Percentiles rank a stretch among this genome's conserved stretches.
phyloP scores from a whole-genome alignment of 2,329 filamentous ascomycete species.

The Trichoderma breve region DNA sequence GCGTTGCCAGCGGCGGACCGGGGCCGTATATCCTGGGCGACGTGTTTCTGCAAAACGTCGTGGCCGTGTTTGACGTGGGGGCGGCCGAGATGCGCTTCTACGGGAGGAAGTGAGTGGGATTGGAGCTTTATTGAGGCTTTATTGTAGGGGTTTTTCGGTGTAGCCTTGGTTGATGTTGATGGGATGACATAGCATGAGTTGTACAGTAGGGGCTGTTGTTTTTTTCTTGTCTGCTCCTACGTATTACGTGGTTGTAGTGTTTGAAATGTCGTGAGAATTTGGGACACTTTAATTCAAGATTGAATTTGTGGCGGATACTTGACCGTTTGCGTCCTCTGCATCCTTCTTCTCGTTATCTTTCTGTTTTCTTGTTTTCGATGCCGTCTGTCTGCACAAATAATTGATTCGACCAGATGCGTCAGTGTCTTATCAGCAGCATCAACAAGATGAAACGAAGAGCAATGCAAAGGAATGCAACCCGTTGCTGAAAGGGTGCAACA shows the following conservation, averaged over 20 bases:
- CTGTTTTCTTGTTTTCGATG: not conserved
- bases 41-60: conserved; percentile 50
- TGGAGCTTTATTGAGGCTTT: not conserved
- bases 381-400: not conserved
- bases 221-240: not conserved
- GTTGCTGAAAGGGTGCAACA: not conserved
- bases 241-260: not conserved
- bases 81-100: conserved; percentile 48
- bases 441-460: not conserved
- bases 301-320: not conserved
- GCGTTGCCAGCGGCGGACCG: conserved; percentile 43
- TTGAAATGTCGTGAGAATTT: not conserved
- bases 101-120: conserved; percentile 22
- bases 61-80: conserved; percentile 49
- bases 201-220: not conserved
- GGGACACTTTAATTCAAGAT: not conserved
- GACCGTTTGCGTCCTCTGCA: not conserved
- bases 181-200: not conserved
- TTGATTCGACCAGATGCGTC: not conserved
- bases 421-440: conserved; percentile 9
- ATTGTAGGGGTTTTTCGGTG: not conserved
- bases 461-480: not conserved
- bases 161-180: not conserved
- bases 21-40: conserved; percentile 51
- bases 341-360: not conserved